Evolutionary conservation across 1,284 basidiomycete genomes (phyloP).

Genomic region (Omphalotus olearius): DNA sequence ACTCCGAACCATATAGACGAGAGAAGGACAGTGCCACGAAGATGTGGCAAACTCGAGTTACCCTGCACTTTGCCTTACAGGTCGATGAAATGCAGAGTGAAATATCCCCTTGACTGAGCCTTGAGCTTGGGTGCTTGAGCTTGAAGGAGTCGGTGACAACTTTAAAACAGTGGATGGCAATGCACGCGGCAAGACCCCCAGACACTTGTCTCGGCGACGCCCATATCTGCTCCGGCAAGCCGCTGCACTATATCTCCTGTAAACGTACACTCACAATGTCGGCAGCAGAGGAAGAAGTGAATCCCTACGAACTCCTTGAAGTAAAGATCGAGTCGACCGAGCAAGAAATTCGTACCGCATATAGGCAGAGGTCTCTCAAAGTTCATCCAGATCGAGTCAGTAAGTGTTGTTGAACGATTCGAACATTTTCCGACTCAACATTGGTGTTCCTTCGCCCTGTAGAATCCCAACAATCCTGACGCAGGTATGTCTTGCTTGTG

Average conservation of each 20-base stretch:
- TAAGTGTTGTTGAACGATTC: slow-evolving; percentile 23
- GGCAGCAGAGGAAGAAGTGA: slow-evolving; percentile 45
- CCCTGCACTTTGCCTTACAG: no score
- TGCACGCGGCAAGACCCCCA: no score
- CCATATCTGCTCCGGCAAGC: neutral
- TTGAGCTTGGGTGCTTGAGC: no score
- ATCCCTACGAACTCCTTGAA: slow-evolving; percentile 77
- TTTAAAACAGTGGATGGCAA: no score
- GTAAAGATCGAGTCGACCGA: slow-evolving; percentile 70
- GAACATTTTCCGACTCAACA: slow-evolving; percentile 16
- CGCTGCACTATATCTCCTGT: neutral
- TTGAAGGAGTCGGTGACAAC: no score
- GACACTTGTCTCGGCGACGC: no score
- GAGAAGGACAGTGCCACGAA: no score
- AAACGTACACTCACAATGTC: slow-evolving; percentile 18
- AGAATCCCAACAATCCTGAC: slow-evolving; percentile 80
- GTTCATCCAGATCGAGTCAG: slow-evolving; percentile 85
- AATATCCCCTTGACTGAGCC: no score
- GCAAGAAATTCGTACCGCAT: slow-evolving; percentile 81
- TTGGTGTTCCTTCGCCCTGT: slow-evolving; percentile 10
- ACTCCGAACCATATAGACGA: no score
- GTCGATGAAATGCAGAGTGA: no score
- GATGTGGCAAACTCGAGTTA: no score
- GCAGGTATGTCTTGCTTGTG: slow-evolving; percentile 49
- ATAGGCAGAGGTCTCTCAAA: slow-evolving; percentile 78